Base-by-base conservation (phyloP, 495 filamentous ascomycete genomes). In the Tuber magnatum region DNA sequence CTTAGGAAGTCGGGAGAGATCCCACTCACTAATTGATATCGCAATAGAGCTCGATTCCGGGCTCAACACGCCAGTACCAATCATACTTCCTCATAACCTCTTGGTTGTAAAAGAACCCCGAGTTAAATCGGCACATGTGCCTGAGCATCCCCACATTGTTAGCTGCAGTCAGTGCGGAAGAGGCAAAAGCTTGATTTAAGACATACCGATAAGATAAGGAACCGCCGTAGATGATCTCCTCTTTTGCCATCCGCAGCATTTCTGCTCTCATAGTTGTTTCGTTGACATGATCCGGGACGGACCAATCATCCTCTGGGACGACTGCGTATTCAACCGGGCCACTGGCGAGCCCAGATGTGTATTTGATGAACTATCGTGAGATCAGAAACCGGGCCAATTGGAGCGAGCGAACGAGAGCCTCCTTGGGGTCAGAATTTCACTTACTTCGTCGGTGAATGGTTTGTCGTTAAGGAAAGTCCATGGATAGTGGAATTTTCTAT, bases 381-480 rank as follows among this genome's bases (percentile, higher is more conserved):
- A 43, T 75, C 42, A 72, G 73, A 35, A 75, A 48, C 38, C 3
- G 16, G 44, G 22, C 18, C 48, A 44, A 41, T 43, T 7, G 43
- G 18, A 69, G 46, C 35, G n/a, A 39, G 48, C 22, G 28, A 35
- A 28, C 28, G 28, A 35, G 56, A 35, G 56, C 32, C 56, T 65
- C n/a, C 32, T 35, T 44, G 41, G 20, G 24, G n/a, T 38, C 20
- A 8, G 16, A 24, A 24, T 5, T 44, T 65, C 56, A 79, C 77
- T 69, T 28, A 79, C 77, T 69, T 98, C 94, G 65, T 93, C 91
- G 39, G 91, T 89, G 83, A 98, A 98, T 14, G 91, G 92, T 56
- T 90, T 90, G 81, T 98, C 94, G 84, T 99, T 99, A 85, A 99
- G 93, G 85, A 99, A 99, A 51, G 93, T 97, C 91, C 94, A 99